phyloP scores from a whole-genome alignment of 2,329 filamentous ascomycete genomes.

The Dothiorella sarmentorum region DNA sequence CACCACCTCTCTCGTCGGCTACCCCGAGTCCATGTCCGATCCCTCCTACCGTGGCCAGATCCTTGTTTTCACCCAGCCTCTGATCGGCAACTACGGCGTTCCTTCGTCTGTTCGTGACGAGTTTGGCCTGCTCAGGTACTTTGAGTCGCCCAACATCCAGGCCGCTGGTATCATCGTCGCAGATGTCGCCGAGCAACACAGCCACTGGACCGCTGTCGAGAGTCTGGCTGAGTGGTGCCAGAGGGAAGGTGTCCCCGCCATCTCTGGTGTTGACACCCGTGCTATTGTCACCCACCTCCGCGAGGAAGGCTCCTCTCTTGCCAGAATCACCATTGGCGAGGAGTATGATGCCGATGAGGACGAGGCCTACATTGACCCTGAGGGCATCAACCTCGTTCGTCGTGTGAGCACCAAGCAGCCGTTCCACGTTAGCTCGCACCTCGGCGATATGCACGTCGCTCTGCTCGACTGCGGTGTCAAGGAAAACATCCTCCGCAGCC shows the following conservation, averaged over 20 bases:
- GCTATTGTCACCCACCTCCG: constrained; percentile 93
- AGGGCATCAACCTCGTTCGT: constrained; percentile 93
- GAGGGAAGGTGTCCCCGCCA: constrained; percentile 90
- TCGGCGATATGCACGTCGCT: constrained; percentile 84
- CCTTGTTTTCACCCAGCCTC: constrained; percentile 93
- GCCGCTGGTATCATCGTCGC: constrained; percentile 93
- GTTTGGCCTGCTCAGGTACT: constrained; percentile 91
- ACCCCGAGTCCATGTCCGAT: constrained; percentile 81
- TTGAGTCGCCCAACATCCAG: constrained; percentile 97
- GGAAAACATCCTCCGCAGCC: constrained; percentile 96
- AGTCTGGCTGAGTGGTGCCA: constrained; percentile 91
- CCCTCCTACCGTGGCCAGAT: constrained; percentile 81
- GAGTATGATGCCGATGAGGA: constrained; percentile 99
- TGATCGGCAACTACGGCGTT: constrained; percentile 98
- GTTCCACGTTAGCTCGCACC: constrained; percentile 84
- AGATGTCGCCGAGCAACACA: constrained; percentile 90
- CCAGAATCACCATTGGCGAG: constrained; percentile 89
- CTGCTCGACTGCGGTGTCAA: constrained; percentile 98
- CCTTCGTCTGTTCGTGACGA: constrained; percentile 81
- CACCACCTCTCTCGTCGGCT: constrained; percentile 95
- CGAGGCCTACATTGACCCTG: constrained; percentile 90
- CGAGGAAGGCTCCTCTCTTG: constrained; percentile 94
- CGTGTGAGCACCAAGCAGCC: constrained; percentile 97
- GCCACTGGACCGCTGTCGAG: constrained; percentile 98
- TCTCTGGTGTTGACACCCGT: constrained; percentile 94